Percentiles rank a stretch among this genome's conserved stretches.
Evolutionary conservation across 1,284 basidiomycete genomes (phyloP).

Genomic region (Meripilus lineatus): DNA sequence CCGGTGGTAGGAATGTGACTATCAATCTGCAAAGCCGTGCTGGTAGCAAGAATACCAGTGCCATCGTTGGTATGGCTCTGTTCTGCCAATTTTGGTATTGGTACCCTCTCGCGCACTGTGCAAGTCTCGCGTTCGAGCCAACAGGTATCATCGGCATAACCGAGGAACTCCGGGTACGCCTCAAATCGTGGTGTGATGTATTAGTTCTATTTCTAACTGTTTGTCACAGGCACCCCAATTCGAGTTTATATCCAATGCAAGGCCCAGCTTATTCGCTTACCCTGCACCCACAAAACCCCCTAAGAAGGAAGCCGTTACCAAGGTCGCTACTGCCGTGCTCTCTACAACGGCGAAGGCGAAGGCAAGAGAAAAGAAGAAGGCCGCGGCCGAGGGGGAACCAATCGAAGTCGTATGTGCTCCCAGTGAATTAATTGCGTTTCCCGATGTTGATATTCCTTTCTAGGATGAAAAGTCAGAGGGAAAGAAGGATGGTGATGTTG

Average conservation of each 20-base stretch:
- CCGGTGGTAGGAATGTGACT: slow-evolving; percentile 92
- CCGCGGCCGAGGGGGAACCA: slow-evolving; percentile 69
- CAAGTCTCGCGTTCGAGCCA: slow-evolving; percentile 87
- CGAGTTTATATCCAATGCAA: slow-evolving; percentile 84
- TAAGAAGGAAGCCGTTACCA: slow-evolving; percentile 86
- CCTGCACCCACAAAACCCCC: slow-evolving; percentile 80
- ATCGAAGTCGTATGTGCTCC: slow-evolving; percentile 71
- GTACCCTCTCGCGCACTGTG: slow-evolving; percentile 96
- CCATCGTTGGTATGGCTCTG: slow-evolving; percentile 92
- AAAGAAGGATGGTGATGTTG: slow-evolving; percentile 64
- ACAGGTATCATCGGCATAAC: slow-evolving; percentile 93
- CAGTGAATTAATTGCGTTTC: slow-evolving; percentile 6
- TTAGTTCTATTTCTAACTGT: slow-evolving; percentile 1
- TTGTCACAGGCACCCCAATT: slow-evolving; percentile 75
- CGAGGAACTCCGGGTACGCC: too few species aligned
- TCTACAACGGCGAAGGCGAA: slow-evolving; percentile 94
- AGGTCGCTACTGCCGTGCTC: slow-evolving; percentile 88
- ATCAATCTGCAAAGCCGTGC: slow-evolving; percentile 89
- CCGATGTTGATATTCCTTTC: slow-evolving; percentile 2
- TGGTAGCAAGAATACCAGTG: slow-evolving; percentile 86
- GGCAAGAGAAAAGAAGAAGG: slow-evolving; percentile 87
- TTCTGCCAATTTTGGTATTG: slow-evolving; percentile 99
- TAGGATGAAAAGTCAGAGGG: slow-evolving; percentile 56
- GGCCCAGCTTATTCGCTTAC: slow-evolving; percentile 88
- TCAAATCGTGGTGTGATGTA: too few species aligned